Evolutionary conservation across 805 yeast species (phyloP).

Genomic region (Citeromyces matritensis): DNA sequence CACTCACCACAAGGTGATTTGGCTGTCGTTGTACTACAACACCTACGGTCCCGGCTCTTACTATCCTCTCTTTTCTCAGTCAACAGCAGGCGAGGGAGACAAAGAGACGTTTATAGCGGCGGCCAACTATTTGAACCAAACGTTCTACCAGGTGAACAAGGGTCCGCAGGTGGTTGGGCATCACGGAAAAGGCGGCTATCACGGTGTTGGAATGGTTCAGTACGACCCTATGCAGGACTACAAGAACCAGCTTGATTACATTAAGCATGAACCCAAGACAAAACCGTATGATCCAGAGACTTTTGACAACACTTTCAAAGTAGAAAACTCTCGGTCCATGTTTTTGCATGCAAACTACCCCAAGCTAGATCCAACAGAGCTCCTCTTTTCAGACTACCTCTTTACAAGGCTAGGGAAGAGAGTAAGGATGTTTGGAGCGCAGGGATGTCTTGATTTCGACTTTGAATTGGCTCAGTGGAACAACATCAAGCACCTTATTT

Average conservation of each 20-base stretch:
- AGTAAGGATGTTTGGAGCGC: conserved; percentile 1
- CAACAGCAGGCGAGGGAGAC: conserved; percentile 67
- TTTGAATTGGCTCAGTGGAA: conserved; percentile 13
- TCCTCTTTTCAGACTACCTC: conserved; percentile 10
- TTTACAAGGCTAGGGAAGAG: conserved; percentile 12
- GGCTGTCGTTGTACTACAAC: conserved; percentile 45
- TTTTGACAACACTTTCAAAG: conserved; percentile 7
- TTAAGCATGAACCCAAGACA: not conserved
- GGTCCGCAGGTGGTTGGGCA: conserved; percentile 36
- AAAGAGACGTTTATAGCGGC: conserved; percentile 69
- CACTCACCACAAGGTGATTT: conserved; percentile 35
- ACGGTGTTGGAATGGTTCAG: conserved; percentile 35
- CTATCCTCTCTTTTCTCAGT: conserved; percentile 42
- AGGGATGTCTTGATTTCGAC: conserved; percentile 9
- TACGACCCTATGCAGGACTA: conserved; percentile 25
- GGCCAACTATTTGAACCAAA: conserved; percentile 30
- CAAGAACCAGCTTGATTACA: conserved; percentile 1
- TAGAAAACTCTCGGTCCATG: conserved; percentile 4
- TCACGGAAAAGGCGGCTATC: conserved; percentile 14
- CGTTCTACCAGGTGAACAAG: conserved; percentile 39
- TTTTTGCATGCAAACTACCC: conserved; percentile 31
- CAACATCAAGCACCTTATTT: conserved; percentile 11
- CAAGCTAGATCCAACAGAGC: conserved; percentile 28
- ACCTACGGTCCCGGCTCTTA: conserved; percentile 44
- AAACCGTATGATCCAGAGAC: not conserved